phyloP scores from a whole-genome alignment of 2,329 filamentous ascomycete species.

The Lasiodiplodia sp. region DNA sequence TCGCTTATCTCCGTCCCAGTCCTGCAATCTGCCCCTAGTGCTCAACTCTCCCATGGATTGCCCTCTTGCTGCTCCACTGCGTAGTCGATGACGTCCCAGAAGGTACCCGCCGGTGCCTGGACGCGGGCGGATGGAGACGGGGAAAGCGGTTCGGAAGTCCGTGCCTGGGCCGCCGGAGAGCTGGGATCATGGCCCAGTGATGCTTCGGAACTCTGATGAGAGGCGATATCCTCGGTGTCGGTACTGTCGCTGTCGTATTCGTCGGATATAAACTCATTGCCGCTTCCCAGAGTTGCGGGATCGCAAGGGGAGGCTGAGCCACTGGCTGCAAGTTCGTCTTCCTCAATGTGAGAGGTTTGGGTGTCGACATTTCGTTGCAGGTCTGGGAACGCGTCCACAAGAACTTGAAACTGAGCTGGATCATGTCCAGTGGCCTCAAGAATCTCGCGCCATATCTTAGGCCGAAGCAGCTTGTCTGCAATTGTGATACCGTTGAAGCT shows the following conservation, averaged over 20 bases:
- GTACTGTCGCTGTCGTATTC: too few species aligned
- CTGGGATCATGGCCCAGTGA: not conserved
- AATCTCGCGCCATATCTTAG: not conserved
- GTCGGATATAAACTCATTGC: too few species aligned
- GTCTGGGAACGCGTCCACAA: not conserved
- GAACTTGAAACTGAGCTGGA: not conserved
- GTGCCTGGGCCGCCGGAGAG: not conserved
- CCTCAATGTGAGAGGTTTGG: not conserved
- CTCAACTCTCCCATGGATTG: not conserved
- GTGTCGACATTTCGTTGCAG: not conserved
- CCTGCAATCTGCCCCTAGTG: constrained; percentile 19
- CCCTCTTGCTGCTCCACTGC: not conserved
- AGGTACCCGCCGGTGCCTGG: not conserved
- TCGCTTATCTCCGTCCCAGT: not conserved
- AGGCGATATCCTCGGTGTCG: too few species aligned
- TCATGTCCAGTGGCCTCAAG: not conserved
- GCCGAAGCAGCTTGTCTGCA: not conserved
- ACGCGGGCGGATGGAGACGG: not conserved
- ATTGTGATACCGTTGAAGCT: too few species aligned
- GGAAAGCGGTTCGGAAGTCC: not conserved
- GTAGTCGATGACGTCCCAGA: constrained; percentile 2
- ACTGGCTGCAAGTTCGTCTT: not conserved
- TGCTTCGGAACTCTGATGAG: not conserved
- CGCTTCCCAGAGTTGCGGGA: too few species aligned
- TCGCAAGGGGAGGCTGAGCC: not conserved